These are phyloP conservation scores for Penicillium canescens DNA, from an alignment of 495 filamentous ascomycete genomes.

Conservation along the genomic window DNA sequence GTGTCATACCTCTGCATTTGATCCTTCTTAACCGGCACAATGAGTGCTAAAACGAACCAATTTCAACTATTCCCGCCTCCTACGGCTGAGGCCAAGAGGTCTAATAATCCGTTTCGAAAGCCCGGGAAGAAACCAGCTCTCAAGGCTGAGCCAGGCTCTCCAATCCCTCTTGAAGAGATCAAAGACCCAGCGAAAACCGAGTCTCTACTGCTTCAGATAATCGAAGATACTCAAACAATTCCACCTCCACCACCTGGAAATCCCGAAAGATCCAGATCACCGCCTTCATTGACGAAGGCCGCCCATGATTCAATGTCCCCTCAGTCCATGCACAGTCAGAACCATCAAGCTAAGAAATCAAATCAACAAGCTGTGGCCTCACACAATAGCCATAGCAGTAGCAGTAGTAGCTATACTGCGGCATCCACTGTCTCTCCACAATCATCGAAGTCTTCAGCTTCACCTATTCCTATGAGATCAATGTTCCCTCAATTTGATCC, in stretches of 20 bases:
- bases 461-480: conserved; percentile 56
- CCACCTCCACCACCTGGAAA: conserved; percentile 24
- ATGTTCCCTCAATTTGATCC: conserved; percentile 86
- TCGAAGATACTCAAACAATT: conserved; percentile 37
- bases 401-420: conserved; percentile 11
- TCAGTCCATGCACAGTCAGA: conserved; percentile 25
- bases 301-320: conserved; percentile 15
- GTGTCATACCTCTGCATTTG: background rate
- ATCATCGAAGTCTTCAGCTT: conserved; percentile 28
- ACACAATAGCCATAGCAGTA: conserved; percentile 32
- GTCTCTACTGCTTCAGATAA: conserved; percentile 40
- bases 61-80: conserved; percentile 59
- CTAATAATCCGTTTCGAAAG: conserved; percentile 40
- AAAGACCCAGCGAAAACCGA: conserved; percentile 34
- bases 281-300: conserved; percentile 10
- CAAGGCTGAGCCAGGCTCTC: conserved; percentile 30
- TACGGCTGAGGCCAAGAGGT: conserved; percentile 36
- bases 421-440: conserved; percentile 43
- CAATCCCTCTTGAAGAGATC: conserved; percentile 39
- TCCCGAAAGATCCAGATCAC: conserved; percentile 20
- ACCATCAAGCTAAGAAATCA: conserved; percentile 18
- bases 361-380: conserved; percentile 14
- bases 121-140: conserved; percentile 25
- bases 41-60: conserved; percentile 33
- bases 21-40: background rate